Evolutionary conservation across 305 asterid species (phyloP).

Genomic region (Fraxinus floribunda): DNA sequence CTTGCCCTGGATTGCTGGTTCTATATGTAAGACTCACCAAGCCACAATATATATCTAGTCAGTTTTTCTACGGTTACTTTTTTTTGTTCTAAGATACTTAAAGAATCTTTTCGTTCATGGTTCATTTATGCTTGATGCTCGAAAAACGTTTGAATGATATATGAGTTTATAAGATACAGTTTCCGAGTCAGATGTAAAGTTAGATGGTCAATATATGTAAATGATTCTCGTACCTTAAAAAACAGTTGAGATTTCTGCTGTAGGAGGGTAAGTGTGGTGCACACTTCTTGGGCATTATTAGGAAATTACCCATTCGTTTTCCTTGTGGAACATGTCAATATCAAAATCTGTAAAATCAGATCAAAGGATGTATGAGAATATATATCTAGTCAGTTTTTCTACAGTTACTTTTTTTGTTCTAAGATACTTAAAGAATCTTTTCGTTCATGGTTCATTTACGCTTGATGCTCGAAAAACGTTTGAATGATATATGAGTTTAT

Average conservation of each 20-base stretch:
- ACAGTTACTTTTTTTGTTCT: background rate
- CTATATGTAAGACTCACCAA: slow-evolving; percentile 51
- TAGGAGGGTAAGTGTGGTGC: background rate
- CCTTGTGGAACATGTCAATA: background rate
- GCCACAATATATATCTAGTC: slow-evolving; percentile 13
- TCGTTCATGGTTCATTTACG: background rate
- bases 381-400: slow-evolving; percentile 13
- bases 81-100: background rate
- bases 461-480: background rate
- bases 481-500: background rate
- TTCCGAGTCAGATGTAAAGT: background rate
- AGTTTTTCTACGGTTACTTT: background rate
- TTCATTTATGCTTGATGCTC: slow-evolving; percentile 2
- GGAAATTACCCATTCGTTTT: background rate
- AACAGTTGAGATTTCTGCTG: background rate
- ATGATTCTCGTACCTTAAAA: background rate
- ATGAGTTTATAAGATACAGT: background rate
- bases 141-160: background rate
- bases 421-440: background rate
- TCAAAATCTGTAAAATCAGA: too few relatives aligned
- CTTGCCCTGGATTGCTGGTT: slow-evolving; percentile 71
- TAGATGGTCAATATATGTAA: background rate
- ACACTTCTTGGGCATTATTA: background rate
- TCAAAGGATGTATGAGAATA: too few relatives aligned
- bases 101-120: background rate